phyloP scores from a whole-genome alignment of 352 stramenopile species.

The Globisporangium radiosum region DNA sequence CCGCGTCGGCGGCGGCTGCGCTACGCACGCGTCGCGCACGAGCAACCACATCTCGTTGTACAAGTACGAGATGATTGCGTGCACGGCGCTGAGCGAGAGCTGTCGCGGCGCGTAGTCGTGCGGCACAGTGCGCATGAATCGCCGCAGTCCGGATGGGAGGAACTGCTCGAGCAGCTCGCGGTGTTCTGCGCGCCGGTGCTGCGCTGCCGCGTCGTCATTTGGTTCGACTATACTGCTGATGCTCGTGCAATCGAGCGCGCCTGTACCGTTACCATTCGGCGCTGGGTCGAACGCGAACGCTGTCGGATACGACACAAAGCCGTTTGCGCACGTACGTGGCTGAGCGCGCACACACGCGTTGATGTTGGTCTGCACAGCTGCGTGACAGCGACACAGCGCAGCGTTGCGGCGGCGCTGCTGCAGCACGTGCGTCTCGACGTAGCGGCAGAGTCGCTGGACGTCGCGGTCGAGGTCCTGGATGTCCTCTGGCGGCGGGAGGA shows the following conservation, averaged over 20 bases:
- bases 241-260: no score
- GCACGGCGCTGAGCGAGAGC: conserved; percentile 27
- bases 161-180: conserved; percentile 26
- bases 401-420: not conserved
- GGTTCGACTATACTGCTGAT: no score
- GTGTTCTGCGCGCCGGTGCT: conserved; percentile 13
- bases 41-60: conserved; percentile 42
- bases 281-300: conserved; percentile 7
- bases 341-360: conserved; percentile 18
- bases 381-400: not conserved
- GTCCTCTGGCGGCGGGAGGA: conserved; percentile 46
- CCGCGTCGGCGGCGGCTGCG: conserved; percentile 12
- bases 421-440: conserved; percentile 30
- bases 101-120: conserved; percentile 31
- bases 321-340: conserved; percentile 13
- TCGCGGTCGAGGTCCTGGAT: conserved; percentile 38
- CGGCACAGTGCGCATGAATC: conserved; percentile 21
- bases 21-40: conserved; percentile 26
- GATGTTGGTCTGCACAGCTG: conserved; percentile 26
- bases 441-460: conserved; percentile 22
- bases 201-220: not conserved
- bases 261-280: not conserved
- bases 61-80: conserved; percentile 38
- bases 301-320: conserved; percentile 9
- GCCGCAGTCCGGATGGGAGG: conserved; percentile 23